Evolutionary conservation across 75 land plant species (phyloP), one percentile per base, ranked within the genome.

Genomic region (Picea sitchensis): DNA sequence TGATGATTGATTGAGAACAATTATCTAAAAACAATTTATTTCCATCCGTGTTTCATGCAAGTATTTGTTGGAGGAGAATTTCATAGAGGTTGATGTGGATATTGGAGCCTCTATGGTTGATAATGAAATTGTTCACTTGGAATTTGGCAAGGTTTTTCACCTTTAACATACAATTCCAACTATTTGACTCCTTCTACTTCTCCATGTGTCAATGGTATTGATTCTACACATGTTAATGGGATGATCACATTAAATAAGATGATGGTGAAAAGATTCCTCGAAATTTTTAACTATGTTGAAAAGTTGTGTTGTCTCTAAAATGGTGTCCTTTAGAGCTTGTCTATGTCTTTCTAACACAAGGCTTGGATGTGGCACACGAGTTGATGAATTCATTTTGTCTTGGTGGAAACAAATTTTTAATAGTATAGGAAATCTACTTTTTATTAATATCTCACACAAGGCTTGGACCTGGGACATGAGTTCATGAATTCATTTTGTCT

Each of bases 1-100:
- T 26, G 26, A 26, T 26, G 26, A 26, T 26, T 26, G 26, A 26
- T 26, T 98, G 23, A 90, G 86, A 80, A 92, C 91, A 69, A 96
- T 98, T 23, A 96, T 98, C 59, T 98, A 98, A 14, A 98, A 95
- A 88, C 99, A 98, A 59, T 98, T 98, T 23, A 90, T 98, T 38
- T 95, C 96, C 83, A 82, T 95, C 44, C 90, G 95, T 78, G 99
- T 98, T 65, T 85, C 94, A 47, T 95, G 99, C 83, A 89, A 89
- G 60, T 98, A 90, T 80, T 51, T 60, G 36, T 61, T 77, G 59
- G 85, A 87, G 7, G 86, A 80, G 54, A 88, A 92, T 59, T 93
- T 80, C 78, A 21, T 92, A 17, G 98, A 98, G 81, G 91, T 98
- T 38, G 99, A 98, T 88, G 82, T 95, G 59, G 99, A 98, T 80